Percentiles rank a stretch among this genome's conserved stretches.
Conservation (phyloP, 306 rosid species). For the Medicago truncatula region DNA sequence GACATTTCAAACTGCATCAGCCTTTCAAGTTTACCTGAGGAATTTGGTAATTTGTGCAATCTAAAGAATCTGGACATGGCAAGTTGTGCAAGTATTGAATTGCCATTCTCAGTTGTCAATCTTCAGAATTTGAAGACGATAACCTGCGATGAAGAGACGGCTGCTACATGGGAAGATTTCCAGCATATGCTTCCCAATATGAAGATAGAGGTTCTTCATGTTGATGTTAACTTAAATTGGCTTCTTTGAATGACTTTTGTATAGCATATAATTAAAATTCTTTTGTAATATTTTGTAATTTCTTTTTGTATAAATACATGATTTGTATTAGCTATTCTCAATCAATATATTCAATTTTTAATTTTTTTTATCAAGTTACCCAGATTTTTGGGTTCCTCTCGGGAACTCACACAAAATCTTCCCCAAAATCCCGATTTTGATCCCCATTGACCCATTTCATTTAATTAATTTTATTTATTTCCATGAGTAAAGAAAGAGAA, state of each 20-base stretch:
- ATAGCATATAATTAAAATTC: too few species aligned
- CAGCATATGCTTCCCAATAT: slow-evolving; percentile 34
- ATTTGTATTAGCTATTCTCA: too few species aligned
- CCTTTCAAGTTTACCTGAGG: slow-evolving; percentile 50
- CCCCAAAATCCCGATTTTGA: too few species aligned
- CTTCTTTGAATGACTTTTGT: slow-evolving; percentile 29
- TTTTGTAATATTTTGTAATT: too few species aligned
- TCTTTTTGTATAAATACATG: too few species aligned
- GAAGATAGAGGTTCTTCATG: slow-evolving; percentile 43
- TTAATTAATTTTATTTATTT: too few species aligned
- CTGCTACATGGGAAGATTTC: slow-evolving; percentile 47
- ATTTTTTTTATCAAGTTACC: too few species aligned
- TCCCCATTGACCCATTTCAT: too few species aligned
- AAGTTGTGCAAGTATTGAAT: slow-evolving; percentile 47
- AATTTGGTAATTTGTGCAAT: slow-evolving; percentile 48
- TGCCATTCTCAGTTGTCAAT: slow-evolving; percentile 52
- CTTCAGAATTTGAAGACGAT: slow-evolving; percentile 48
- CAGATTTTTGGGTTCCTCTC: too few species aligned
- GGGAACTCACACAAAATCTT: too few species aligned
- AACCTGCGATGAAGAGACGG: slow-evolving; percentile 63
- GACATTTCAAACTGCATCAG: slow-evolving; percentile 69
- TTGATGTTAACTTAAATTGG: slow-evolving; percentile 63
- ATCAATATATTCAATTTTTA: too few species aligned
- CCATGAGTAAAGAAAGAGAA: too few species aligned
- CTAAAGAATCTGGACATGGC: slow-evolving; percentile 54